Base-by-base conservation (phyloP, 2,329 filamentous ascomycete species). In the Nemania diffusa region DNA sequence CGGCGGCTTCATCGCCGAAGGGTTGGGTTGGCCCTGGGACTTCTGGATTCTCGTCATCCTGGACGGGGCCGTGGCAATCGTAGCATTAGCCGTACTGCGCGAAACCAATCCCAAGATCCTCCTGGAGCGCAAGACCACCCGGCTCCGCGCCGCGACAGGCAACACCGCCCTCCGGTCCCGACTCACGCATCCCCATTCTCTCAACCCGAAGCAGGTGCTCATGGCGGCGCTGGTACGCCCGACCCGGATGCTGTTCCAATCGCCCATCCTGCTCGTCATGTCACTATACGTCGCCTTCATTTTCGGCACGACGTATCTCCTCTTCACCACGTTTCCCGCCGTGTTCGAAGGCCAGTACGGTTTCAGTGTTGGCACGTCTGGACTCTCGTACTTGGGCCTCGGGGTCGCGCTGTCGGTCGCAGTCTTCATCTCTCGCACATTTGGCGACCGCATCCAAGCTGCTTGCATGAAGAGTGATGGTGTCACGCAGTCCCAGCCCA, bases 281-380 rank as follows among this genome's bases (percentile, higher is more conserved):
- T 58, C 42, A 24, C 26, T 58, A 1, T 58, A 48, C 27, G 42
- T 32, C 27, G 56, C 56, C 27, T 58, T 58, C 56, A 58, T 48
- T 3, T 58, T 58, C 15, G 56, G 56, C n/a, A 22, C 22, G 1
- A 48, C 40, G 15, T 48, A 48, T 5, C 26, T 58, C n/a, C 56
- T 58, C n/a, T 58, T 58, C n/a, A 34, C 56, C 20, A 58, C 56
- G 7, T 58, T 58, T 24, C 40, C 56, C 4, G 27, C 15, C 6
- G 56, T 58, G 4, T 58, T 58, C n/a, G 56, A 58, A 11, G 42
- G 27, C 4, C 26, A 32, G 22, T 58, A 58, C 27, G 56, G 56
- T 1, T 58, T 48, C 5, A 34, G 22, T 2, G 9, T 24, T 3
- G 26, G n/a, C 20, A 58, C 17, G 1, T 58, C 56, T 1, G 56